Percentiles rank a stretch among this genome's conserved stretches.
These are phyloP conservation scores for Lactarius hatsudake DNA, from an alignment of 768 basidiomycete species.

Conservation along the genomic window DNA sequence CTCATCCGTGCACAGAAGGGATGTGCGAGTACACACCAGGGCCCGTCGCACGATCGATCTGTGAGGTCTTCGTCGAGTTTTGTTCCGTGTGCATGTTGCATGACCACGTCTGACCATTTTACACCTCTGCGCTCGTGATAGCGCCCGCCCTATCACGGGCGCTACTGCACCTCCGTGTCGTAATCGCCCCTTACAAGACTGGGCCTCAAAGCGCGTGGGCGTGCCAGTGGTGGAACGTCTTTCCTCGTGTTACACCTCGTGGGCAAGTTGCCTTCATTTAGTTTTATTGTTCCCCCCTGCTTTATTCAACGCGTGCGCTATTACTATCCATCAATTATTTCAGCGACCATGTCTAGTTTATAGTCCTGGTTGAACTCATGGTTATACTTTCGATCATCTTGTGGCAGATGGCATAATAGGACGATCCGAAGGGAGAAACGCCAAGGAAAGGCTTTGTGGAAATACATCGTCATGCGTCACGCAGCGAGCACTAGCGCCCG, in stretches of 20 bases:
- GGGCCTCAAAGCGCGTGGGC: conserved; percentile 70
- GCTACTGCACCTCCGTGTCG: conserved; percentile 70
- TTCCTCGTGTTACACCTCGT: conserved; percentile 60
- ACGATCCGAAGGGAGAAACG: too few species aligned
- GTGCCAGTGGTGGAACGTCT: conserved; percentile 54
- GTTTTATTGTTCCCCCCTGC: background rate
- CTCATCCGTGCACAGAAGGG: too few species aligned
- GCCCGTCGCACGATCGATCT: conserved; percentile 68
- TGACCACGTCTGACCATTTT: conserved; percentile 85
- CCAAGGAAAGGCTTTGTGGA: too few species aligned
- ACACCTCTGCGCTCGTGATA: conserved; percentile 83
- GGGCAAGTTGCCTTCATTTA: background rate
- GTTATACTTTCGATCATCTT: too few species aligned
- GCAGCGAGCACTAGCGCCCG: too few species aligned
- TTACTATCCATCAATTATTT: too few species aligned
- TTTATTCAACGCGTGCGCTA: conserved; percentile 2
- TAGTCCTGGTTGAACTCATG: too few species aligned
- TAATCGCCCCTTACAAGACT: conserved; percentile 87
- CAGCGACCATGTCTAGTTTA: too few species aligned
- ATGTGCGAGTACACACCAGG: conserved; percentile 67
- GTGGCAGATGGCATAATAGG: too few species aligned
- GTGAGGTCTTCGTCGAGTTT: conserved; percentile 87
- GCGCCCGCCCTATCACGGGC: conserved; percentile 34
- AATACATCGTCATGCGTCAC: too few species aligned
- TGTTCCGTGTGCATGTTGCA: conserved; percentile 64